phyloP scores from a whole-genome alignment of 257 asterid species.

The Datura wrightii region DNA sequence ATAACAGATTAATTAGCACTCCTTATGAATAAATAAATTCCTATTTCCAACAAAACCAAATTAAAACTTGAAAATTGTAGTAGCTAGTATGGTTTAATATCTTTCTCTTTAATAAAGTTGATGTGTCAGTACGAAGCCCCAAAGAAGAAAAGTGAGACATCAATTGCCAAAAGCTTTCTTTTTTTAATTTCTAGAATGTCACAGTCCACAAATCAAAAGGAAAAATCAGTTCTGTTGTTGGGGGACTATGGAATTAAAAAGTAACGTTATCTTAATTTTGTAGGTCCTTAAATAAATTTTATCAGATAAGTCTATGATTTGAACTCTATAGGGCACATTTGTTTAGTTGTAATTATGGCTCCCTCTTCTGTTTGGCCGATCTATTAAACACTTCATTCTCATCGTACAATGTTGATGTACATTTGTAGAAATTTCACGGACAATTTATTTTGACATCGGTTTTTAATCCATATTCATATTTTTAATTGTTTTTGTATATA shows the following conservation, averaged over 20 bases:
- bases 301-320: neutral
- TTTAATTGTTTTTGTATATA: too few species aligned
- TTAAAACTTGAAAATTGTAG: too few species aligned
- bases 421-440: too few species aligned
- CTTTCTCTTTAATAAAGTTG: neutral
- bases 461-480: too few species aligned
- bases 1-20: too few species aligned
- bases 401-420: too few species aligned
- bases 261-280: neutral
- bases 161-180: neutral
- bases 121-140: neutral
- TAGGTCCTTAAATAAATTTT: neutral
- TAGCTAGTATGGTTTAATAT: neutral
- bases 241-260: neutral
- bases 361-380: too few species aligned
- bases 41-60: too few species aligned
- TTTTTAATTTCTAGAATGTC: neutral
- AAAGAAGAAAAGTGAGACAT: slow-evolving; percentile 6
- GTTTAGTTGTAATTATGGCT: neutral
- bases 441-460: too few species aligned
- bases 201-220: neutral
- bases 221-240: neutral
- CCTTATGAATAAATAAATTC: too few species aligned
- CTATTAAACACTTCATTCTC: too few species aligned
- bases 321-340: neutral